phyloP scores from a whole-genome alignment of 306 rosid species.

The Quercus mongolica region DNA sequence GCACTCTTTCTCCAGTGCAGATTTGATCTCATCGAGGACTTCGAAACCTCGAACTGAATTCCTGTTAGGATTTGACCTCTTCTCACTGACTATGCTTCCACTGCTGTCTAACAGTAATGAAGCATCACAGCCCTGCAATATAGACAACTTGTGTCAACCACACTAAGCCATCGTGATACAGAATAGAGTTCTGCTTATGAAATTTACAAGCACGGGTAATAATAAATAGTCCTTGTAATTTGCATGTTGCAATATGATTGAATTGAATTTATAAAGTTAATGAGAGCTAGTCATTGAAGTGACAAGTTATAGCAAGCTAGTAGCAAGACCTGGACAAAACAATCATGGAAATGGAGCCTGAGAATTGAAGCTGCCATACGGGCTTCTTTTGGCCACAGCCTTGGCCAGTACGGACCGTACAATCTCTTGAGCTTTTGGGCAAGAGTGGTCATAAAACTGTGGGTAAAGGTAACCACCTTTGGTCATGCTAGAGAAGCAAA shows the following conservation, averaged over 20 bases:
- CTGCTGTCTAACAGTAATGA: constrained; percentile 67
- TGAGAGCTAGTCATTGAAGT: no score
- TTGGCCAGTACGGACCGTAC: constrained; percentile 62
- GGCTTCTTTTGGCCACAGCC: constrained; percentile 55
- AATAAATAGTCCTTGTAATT: not conserved
- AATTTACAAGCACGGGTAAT: not conserved
- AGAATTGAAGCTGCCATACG: constrained; percentile 85
- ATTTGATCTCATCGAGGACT: constrained; percentile 76
- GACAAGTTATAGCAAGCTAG: no score
- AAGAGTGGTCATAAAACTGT: constrained; percentile 68
- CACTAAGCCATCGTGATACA: not conserved
- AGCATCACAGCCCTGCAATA: constrained; percentile 87
- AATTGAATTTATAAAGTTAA: no score
- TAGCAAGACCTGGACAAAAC: constrained; percentile 71
- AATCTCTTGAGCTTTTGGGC: constrained; percentile 67
- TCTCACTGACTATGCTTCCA: constrained; percentile 59
- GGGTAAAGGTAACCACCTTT: constrained; percentile 53
- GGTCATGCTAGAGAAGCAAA: constrained; percentile 34
- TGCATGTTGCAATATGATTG: no score
- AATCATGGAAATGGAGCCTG: constrained; percentile 87
- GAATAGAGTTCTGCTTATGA: not conserved
- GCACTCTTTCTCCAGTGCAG: constrained; percentile 64
- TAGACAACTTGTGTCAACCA: not conserved
- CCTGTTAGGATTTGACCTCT: constrained; percentile 65
- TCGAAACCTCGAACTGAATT: constrained; percentile 81